A percentile compares a stretch with the other conserved stretches of the same genome.
Evolutionary conservation across 163 green algal species (phyloP).

Genomic region (Coccomyxa subellipsoidea): DNA sequence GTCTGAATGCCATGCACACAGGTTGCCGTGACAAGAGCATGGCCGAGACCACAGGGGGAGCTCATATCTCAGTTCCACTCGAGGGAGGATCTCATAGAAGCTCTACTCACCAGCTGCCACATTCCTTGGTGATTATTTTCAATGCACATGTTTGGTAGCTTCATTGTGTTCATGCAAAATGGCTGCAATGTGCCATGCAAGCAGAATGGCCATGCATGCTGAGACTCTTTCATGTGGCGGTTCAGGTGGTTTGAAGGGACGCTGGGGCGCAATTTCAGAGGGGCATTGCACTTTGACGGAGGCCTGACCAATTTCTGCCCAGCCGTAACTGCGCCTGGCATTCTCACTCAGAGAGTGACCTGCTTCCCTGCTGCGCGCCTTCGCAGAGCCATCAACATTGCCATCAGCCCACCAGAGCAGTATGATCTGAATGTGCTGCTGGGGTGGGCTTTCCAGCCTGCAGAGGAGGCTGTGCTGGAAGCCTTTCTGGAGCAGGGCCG

Average conservation of each 20-base stretch:
- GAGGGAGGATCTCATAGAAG: slow-evolving; percentile 65
- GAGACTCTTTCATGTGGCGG: not conserved
- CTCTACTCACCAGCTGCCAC: slow-evolving; percentile 77
- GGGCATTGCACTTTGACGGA: slow-evolving; percentile 52
- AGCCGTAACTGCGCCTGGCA: not conserved
- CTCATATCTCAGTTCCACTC: slow-evolving; percentile 53
- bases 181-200: not conserved
- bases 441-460: slow-evolving; percentile 50
- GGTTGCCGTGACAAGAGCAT: slow-evolving; percentile 56
- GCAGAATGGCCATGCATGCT: slow-evolving; percentile 1
- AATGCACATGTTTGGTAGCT: not conserved
- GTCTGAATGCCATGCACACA: slow-evolving; percentile 1
- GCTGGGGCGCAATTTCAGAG: slow-evolving; percentile 48
- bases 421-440: slow-evolving; percentile 41
- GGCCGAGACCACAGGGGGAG: slow-evolving; percentile 34
- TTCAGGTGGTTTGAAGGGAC: slow-evolving; percentile 48
- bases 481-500: slow-evolving; percentile 27
- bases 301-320: slow-evolving; percentile 81
- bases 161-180: not conserved
- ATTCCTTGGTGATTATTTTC: slow-evolving; percentile 63
- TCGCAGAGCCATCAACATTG: slow-evolving; percentile 30
- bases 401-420: slow-evolving; percentile 39
- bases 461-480: slow-evolving; percentile 26
- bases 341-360: slow-evolving; percentile 24
- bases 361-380: slow-evolving; percentile 57